Evolutionary conservation across 441 rosid species (phyloP).

Genomic region (Eruca vesicaria): DNA sequence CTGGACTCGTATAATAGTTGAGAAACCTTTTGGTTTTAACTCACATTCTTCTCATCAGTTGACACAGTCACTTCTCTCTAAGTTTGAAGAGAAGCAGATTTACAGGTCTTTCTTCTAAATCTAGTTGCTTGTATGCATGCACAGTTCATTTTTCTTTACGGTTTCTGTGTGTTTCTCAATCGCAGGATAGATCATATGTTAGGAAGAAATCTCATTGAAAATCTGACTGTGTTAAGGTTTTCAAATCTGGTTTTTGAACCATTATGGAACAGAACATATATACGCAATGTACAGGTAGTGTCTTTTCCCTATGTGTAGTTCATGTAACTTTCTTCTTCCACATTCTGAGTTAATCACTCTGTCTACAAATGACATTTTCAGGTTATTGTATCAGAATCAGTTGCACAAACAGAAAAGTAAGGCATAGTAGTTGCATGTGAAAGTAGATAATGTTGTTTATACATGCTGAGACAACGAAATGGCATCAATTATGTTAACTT

Average conservation of each 20-base stretch:
- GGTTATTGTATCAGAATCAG: slow-evolving; percentile 67
- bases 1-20: slow-evolving; percentile 79
- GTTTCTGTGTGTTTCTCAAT: background rate
- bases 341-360: slow-evolving; percentile 7
- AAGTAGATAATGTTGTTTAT: background rate
- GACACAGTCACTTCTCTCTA: slow-evolving; percentile 64
- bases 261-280: slow-evolving; percentile 73
- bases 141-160: slow-evolving; percentile 7
- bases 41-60: slow-evolving; percentile 51
- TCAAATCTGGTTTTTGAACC: slow-evolving; percentile 87
- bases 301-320: background rate
- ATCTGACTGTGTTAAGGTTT: slow-evolving; percentile 76
- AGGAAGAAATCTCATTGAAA: slow-evolving; percentile 80
- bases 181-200: slow-evolving; percentile 84
- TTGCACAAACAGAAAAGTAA: slow-evolving; percentile 53
- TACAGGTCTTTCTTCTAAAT: slow-evolving; percentile 52
- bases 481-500: background rate
- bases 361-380: slow-evolving; percentile 33
- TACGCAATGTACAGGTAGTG: slow-evolving; percentile 65
- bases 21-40: slow-evolving; percentile 83
- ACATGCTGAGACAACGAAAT: slow-evolving; percentile 1
- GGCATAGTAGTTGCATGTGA: background rate
- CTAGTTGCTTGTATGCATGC: background rate
- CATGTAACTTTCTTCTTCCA: background rate
- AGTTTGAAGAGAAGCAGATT: slow-evolving; percentile 66